Percentiles rank a stretch among this genome's conserved stretches.
These are phyloP conservation scores for Ascomycota sp. DNA, from an alignment of 2,329 filamentous ascomycete species.

Conservation along the genomic window DNA sequence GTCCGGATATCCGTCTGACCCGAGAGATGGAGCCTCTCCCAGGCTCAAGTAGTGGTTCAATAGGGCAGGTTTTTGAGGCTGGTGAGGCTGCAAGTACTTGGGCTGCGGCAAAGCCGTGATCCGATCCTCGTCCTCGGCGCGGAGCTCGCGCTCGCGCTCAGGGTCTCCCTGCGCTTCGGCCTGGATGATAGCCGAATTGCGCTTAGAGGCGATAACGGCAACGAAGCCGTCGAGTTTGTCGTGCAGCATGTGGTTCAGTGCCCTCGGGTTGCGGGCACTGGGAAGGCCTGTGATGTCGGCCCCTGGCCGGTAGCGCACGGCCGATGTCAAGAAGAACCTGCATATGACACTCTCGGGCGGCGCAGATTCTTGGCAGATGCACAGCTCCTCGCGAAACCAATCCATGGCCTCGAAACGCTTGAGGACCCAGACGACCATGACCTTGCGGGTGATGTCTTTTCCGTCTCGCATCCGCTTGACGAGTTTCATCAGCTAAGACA, in stretches of 20 bases:
- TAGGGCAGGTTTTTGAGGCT: constrained; percentile 10
- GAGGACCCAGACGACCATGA: constrained; percentile 85
- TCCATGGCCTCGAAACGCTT: constrained; percentile 87
- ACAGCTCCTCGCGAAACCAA: constrained; percentile 89
- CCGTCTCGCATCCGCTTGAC: constrained; percentile 92
- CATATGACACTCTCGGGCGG: constrained; percentile 78
- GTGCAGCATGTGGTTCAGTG: constrained; percentile 57
- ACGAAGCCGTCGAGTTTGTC: constrained; percentile 79
- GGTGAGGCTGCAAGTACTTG: constrained; percentile 38
- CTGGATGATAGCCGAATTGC: constrained; percentile 65
- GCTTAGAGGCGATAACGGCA: constrained; percentile 67
- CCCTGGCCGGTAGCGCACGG: constrained; percentile 19
- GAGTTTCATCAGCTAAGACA: constrained; percentile 79
- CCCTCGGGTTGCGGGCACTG: constrained; percentile 18
- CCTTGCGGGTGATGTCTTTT: constrained; percentile 77
- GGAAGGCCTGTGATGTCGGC: constrained; percentile 25
- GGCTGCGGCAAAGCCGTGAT: constrained; percentile 62
- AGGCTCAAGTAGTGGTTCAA: not conserved
- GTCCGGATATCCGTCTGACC: constrained; percentile 16
- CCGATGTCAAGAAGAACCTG: constrained; percentile 82
- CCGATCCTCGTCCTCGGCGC: constrained; percentile 64
- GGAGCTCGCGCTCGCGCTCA: constrained; percentile 60
- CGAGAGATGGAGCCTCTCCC: constrained; percentile 1
- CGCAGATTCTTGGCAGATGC: constrained; percentile 76
- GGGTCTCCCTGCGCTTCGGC: constrained; percentile 63